Base-by-base conservation (phyloP, 768 basidiomycete genomes). In the Rhodotorula diobovata region DNA sequence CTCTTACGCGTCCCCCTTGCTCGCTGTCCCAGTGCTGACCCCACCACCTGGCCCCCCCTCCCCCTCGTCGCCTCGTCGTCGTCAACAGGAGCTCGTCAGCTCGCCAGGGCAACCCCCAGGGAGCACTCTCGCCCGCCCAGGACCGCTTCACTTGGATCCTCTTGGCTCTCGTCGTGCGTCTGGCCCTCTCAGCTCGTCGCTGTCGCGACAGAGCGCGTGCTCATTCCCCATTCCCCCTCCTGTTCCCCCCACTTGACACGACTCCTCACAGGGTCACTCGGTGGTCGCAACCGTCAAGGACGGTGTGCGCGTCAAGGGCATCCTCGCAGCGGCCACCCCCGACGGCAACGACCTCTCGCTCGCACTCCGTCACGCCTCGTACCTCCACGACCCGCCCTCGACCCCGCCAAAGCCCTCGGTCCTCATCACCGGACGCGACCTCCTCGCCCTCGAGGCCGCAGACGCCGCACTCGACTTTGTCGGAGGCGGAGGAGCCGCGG, bases 371-470 rank as follows among this genome's bases (percentile, higher is more conserved):
- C 71, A 71, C 32, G 77, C 70, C 39, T 32, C 51, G 48, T 20
- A 64, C 34, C 72, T 75, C 68, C n/a, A 34, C 10, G 59, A 59
- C 25, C 28, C 56, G 35, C 4, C 53, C 32, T 16, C 54, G 25
- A 35, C 57, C 35, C 43, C 70, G 3, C 64, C 63, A 20, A 73
- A 70, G 43, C 48, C 71, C 21, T 59, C 71, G 39, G 71, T 78
- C 54, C 50, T 75, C 63, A 71, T 79, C 62, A 58, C 66, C 32
- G 76, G 58, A 2, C 57, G 64, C 35, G 77, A 78, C 63, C 58
- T 77, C 25, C 20, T 61, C 60, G 67, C 77, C 32, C 61, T 77
- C 37, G 57, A 55, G n/a, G 76, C 76, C 8, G 34, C 39, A 56
- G 73, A 75, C 57, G 57, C 75, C 51, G 56, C 57, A 2, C 59